A percentile compares a stretch with the other conserved stretches of the same genome.
Evolutionary conservation across 1,139 yeast species (phyloP).

Genomic region (Waltiozyma sp.): DNA sequence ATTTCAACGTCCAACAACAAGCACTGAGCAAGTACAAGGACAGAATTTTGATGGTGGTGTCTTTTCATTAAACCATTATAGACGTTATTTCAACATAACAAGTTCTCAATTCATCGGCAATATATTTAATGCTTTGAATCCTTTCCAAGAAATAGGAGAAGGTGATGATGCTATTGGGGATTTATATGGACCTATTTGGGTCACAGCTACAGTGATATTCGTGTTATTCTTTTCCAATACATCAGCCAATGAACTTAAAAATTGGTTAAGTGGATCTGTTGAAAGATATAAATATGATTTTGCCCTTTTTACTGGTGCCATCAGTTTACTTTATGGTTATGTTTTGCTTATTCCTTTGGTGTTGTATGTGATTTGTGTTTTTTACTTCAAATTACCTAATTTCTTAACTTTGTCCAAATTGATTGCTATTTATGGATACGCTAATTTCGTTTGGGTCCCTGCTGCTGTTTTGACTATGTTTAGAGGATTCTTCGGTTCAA

Average conservation of each 20-base stretch:
- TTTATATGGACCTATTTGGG: conserved; percentile 78
- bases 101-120: conserved; percentile 21
- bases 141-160: conserved; percentile 12
- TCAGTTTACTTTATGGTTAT: conserved; percentile 62
- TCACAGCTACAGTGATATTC: conserved; percentile 67
- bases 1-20: neutral
- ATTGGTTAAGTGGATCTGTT: conserved; percentile 23
- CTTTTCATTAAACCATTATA: conserved; percentile 18
- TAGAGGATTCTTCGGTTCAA: conserved; percentile 16
- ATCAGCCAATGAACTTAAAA: conserved; percentile 22
- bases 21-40: conserved; percentile 8
- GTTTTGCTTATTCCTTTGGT: conserved; percentile 49
- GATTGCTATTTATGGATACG: conserved; percentile 65
- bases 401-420: conserved; percentile 15
- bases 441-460: conserved; percentile 72
- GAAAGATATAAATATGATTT: conserved; percentile 47
- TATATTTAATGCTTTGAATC: conserved; percentile 11
- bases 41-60: conserved; percentile 17
- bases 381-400: conserved; percentile 24
- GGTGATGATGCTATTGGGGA: conserved; percentile 27
- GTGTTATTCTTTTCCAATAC: conserved; percentile 68
- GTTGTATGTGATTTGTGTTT: conserved; percentile 34
- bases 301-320: conserved; percentile 52
- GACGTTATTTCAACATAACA: conserved; percentile 17
- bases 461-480: conserved; percentile 47